A percentile compares a stretch with the other conserved stretches of the same genome.
phyloP scores from a whole-genome alignment of 2,329 filamentous ascomycete species.

The Aspergillus viridinutans region DNA sequence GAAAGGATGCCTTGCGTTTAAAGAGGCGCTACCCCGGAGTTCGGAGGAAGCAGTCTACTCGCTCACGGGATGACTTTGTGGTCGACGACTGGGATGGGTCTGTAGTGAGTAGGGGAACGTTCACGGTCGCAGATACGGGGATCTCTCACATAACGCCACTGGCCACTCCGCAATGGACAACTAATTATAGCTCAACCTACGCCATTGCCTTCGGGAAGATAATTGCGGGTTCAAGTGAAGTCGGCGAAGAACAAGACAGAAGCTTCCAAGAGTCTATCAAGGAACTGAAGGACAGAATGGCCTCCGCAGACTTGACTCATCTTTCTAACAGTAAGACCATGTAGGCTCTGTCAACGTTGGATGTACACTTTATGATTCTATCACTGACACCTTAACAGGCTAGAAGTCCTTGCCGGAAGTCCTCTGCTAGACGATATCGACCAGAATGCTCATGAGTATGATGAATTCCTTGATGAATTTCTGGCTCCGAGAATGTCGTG shows the following conservation, averaged over 20 bases:
- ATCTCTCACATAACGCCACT: conserved; percentile 8
- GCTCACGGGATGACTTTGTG: conserved; percentile 28
- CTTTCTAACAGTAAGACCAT: conserved; percentile 22
- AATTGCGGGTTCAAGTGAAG: conserved; percentile 2
- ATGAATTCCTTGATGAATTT: conserved; percentile 20
- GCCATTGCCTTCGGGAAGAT: conserved; percentile 18
- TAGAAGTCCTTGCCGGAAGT: conserved; percentile 27
- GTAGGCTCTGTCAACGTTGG: conserved; percentile 17
- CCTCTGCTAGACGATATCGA: conserved; percentile 35
- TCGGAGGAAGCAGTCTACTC: conserved; percentile 5
- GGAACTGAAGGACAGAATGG: conserved; percentile 12
- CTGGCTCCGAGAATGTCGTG: neutral
- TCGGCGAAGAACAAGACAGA: conserved; percentile 2
- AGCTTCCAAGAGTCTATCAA: conserved; percentile 22
- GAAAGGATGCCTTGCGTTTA: conserved; percentile 18
- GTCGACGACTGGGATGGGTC: conserved; percentile 37
- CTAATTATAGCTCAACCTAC: conserved; percentile 28
- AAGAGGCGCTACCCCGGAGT: conserved; percentile 17
- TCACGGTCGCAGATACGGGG: conserved; percentile 5
- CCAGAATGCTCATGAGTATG: conserved; percentile 27
- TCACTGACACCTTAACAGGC: conserved; percentile 20
- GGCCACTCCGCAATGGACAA: conserved; percentile 23
- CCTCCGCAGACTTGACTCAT: conserved; percentile 1
- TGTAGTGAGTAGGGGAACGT: conserved; percentile 5
- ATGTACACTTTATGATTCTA: neutral